Conservation (phyloP, 352 stramenopile genomes). For the Globisporangium spinosum region DNA sequence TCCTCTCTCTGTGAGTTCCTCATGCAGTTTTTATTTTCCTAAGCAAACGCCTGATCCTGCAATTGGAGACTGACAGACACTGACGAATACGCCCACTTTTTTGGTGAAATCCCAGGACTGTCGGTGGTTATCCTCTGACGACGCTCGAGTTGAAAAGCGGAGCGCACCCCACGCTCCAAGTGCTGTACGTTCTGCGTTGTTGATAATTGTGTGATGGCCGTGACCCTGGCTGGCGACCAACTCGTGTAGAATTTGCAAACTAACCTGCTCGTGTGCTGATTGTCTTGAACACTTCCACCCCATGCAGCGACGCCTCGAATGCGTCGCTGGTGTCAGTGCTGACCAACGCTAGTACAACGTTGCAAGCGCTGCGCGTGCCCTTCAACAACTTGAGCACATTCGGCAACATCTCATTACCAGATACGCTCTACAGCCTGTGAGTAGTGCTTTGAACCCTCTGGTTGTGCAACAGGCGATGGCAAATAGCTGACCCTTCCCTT, state of each 20-base stretch:
- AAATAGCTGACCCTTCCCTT: neutral
- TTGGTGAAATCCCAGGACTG: neutral
- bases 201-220: neutral
- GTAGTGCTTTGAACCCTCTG: neutral
- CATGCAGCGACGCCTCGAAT: slow-evolving; percentile 16
- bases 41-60: neutral
- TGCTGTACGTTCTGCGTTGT: slow-evolving; percentile 6
- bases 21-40: no score
- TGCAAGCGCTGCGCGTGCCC: slow-evolving; percentile 11
- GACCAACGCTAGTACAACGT: neutral
- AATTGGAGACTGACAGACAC: neutral
- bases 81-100: neutral
- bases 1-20: slow-evolving; percentile 9
- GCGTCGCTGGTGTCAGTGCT: slow-evolving; percentile 9
- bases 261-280: no score
- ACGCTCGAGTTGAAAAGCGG: neutral
- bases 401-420: slow-evolving; percentile 1
- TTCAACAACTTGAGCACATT: slow-evolving; percentile 18
- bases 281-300: neutral
- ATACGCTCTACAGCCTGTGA: slow-evolving; percentile 12
- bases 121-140: slow-evolving; percentile 5
- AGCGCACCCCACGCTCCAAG: slow-evolving; percentile 5
- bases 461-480: neutral
- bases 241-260: no score
- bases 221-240: neutral